These are phyloP conservation scores for Gastrolobium bilobum DNA, from an alignment of 306 rosid genomes.

Conservation along the genomic window DNA sequence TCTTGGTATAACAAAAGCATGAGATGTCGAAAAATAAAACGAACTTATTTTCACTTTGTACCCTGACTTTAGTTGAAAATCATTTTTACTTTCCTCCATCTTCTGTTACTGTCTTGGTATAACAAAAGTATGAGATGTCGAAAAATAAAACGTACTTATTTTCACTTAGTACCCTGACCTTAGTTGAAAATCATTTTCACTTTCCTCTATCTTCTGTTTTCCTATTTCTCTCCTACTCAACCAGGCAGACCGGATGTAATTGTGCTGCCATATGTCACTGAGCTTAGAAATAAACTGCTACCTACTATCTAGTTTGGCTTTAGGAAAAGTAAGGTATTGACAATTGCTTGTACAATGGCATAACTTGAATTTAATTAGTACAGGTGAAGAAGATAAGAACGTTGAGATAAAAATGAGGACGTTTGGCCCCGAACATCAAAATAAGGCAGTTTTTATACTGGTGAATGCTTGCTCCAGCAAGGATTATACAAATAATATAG, in stretches of 20 bases:
- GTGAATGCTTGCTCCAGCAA: slow-evolving; percentile 99
- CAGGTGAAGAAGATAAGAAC: slow-evolving; percentile 99
- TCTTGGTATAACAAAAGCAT: slow-evolving; percentile 1
- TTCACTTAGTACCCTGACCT: slow-evolving; percentile 2
- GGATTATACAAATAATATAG: slow-evolving; percentile 83
- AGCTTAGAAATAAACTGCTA: slow-evolving; percentile 50
- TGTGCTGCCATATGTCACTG: not conserved
- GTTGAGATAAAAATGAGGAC: slow-evolving; percentile 93
- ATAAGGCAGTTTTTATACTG: slow-evolving; percentile 79
- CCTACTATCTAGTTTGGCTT: slow-evolving; percentile 49
- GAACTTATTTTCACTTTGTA: slow-evolving; percentile 18
- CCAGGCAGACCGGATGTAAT: slow-evolving; percentile 1
- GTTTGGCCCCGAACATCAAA: slow-evolving; percentile 73
- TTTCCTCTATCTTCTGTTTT: slow-evolving; percentile 28
- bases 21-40: slow-evolving; percentile 39
- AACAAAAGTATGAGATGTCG: slow-evolving; percentile 7
- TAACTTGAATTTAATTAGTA: slow-evolving; percentile 59
- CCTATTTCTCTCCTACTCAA: slow-evolving; percentile 2
- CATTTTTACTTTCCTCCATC: slow-evolving; percentile 28
- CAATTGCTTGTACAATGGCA: slow-evolving; percentile 47
- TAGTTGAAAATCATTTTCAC: slow-evolving; percentile 29
- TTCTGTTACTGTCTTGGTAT: slow-evolving; percentile 10
- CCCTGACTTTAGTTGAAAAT: slow-evolving; percentile 5
- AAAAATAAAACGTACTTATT: slow-evolving; percentile 36
- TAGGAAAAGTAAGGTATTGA: slow-evolving; percentile 44